Base-by-base conservation (phyloP, 257 asterid genomes). In the Nicotiana undulata region DNA sequence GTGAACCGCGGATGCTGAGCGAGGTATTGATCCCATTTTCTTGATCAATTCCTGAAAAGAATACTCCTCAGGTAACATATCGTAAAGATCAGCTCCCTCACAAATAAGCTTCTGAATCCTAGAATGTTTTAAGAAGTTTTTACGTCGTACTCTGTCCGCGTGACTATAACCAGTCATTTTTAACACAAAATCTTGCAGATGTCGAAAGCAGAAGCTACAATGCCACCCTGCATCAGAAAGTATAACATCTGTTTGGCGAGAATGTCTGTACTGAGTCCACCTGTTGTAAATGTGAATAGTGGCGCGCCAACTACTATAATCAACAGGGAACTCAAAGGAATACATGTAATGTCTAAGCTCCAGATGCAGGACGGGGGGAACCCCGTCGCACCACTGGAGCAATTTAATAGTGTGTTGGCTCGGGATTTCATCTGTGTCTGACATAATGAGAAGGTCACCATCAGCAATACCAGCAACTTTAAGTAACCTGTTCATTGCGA, bases 221-320 rank as follows among this genome's bases (percentile, higher is more conserved):
- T 95, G 98, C 97, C 98, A 95, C 2, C 99, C 99, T 4, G 99
- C 91, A 84, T 95, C 99, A 0, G 99, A 89, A 16, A 92, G 90
- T 70, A 93, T 89, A 24, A 81, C 3, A 76, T 92, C 89, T 2
- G 93, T 80, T 77, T 89, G 97, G 22, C 96, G 90, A 0, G 97
- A 90, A 84, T 95, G 98, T 5, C 92, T 85, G 24, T 95, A 95
- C 12, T 81, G 87, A 2, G 97, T 93, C 91, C 92, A 86, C 40
- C 80, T 84, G 59, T 74, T 82, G 84, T 82, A 92, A 10, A 93
- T 66, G 44, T 95, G 98, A 84, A 83, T 82, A 2, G 95, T 83
- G 5, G 98, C 95, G 0, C 95, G 92, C 98, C 98, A 93, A 86
- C 96, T 95, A 85, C 89, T 89, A 63, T 89, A 90, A 85, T 92